Evolutionary conservation across 2,329 filamentous ascomycete genomes (phyloP).

Genomic region (Trichoderma arundinaceum): DNA sequence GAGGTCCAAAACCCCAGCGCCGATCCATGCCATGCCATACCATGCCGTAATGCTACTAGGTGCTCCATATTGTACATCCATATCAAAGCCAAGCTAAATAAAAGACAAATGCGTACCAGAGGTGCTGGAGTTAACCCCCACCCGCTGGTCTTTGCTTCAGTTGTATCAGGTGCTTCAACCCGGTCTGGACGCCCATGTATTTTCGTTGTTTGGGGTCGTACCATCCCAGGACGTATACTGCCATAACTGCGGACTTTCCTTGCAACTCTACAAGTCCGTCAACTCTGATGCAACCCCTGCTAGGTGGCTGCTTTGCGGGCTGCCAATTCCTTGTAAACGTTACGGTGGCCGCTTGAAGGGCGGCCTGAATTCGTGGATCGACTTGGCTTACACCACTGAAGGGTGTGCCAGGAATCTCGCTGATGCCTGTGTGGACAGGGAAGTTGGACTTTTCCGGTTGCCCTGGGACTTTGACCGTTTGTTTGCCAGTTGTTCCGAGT

Average conservation of each 20-base stretch:
- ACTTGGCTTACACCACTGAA: constrained; percentile 43
- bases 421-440: constrained; percentile 37
- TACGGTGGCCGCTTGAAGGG: constrained; percentile 43
- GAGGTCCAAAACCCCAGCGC: constrained; percentile 21
- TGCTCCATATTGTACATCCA: constrained; percentile 24
- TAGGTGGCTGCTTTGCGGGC: constrained; percentile 50
- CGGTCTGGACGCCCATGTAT: constrained; percentile 50
- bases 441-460: constrained; percentile 39
- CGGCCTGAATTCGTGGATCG: constrained; percentile 44
- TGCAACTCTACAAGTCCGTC: constrained; percentile 61
- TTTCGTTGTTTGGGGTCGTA: constrained; percentile 62
- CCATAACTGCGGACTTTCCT: constrained; percentile 52
- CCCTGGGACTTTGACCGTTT: constrained; percentile 37
- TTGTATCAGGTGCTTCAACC: constrained; percentile 52
- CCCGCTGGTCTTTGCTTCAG: constrained; percentile 47
- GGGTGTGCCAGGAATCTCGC: constrained; percentile 39
- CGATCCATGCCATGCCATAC: constrained; percentile 27
- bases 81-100: constrained; percentile 5
- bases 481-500: constrained; percentile 36
- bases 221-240: constrained; percentile 58
- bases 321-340: constrained; percentile 55
- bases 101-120: constrained; percentile 12
- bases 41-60: constrained; percentile 18
- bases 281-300: constrained; percentile 58
- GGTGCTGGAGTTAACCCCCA: constrained; percentile 35